phyloP scores from a whole-genome alignment of 2,329 filamentous ascomycete species.

The Aspergillus transmontanensis region DNA sequence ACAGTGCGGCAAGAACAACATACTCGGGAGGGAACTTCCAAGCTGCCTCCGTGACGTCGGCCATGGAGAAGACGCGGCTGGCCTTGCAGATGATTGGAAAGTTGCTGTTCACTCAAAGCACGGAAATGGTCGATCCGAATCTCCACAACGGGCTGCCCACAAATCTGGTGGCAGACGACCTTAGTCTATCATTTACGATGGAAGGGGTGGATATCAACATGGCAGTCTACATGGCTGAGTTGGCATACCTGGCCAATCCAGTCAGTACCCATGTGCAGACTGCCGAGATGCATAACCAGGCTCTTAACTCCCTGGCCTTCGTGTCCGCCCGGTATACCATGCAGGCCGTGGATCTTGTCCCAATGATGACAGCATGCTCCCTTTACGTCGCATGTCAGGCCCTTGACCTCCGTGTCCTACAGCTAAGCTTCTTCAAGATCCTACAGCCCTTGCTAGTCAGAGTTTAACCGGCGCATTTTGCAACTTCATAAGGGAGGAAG shows the following conservation, averaged over 20 bases:
- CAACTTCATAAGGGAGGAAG: slow-evolving; percentile 18
- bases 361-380: slow-evolving; percentile 57
- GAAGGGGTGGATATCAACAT: slow-evolving; percentile 68
- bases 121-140: slow-evolving; percentile 62
- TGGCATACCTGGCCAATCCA: slow-evolving; percentile 64
- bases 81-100: slow-evolving; percentile 57
- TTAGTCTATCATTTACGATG: slow-evolving; percentile 58
- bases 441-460: slow-evolving; percentile 2
- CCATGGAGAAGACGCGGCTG: slow-evolving; percentile 61
- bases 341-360: slow-evolving; percentile 58
- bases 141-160: slow-evolving; percentile 63
- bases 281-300: slow-evolving; percentile 69
- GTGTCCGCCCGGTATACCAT: slow-evolving; percentile 59
- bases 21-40: slow-evolving; percentile 69
- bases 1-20: slow-evolving; percentile 44
- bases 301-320: slow-evolving; percentile 66
- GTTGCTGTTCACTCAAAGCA: slow-evolving; percentile 63
- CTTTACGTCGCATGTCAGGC: slow-evolving; percentile 62
- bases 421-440: slow-evolving; percentile 28
- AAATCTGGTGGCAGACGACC: slow-evolving; percentile 63
- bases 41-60: slow-evolving; percentile 62
- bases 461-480: too few relatives aligned
- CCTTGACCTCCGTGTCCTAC: slow-evolving; percentile 50
- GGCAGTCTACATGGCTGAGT: slow-evolving; percentile 63
- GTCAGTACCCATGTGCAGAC: slow-evolving; percentile 63